These are phyloP conservation scores for Mycena capillaripes DNA, from an alignment of 768 basidiomycete species.

Conservation along the genomic window DNA sequence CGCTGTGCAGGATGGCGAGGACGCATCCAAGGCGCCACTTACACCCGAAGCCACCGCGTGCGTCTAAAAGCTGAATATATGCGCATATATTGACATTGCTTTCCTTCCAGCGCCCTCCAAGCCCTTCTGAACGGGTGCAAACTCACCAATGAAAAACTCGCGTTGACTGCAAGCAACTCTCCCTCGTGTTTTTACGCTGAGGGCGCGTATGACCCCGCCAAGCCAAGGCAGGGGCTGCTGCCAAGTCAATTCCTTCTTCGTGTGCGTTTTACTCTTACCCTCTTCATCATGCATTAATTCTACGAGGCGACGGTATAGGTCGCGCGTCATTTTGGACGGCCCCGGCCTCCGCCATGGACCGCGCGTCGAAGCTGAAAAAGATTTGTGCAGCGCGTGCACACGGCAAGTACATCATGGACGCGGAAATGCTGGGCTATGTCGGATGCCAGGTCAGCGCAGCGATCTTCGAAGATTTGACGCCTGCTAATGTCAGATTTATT, in stretches of 20 bases:
- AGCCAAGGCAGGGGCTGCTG: neutral
- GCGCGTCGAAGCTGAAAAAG: neutral
- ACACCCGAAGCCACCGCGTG: no score
- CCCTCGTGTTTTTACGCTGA: constrained; percentile 5
- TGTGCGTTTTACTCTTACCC: neutral
- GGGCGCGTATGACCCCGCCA: neutral
- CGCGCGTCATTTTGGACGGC: neutral
- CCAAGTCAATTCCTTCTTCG: neutral
- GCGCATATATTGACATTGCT: neutral
- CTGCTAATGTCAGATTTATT: neutral
- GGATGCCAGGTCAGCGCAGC: neutral
- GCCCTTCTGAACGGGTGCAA: neutral
- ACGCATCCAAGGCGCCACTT: no score
- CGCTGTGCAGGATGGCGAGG: neutral
- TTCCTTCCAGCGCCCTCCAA: neutral
- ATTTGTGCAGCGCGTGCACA: neutral
- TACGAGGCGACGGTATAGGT: neutral
- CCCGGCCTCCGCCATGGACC: neutral
- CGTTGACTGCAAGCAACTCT: neutral
- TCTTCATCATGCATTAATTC: neutral
- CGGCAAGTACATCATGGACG: neutral
- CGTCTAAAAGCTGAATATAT: neutral
- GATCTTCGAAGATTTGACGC: neutral
- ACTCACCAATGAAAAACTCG: neutral
- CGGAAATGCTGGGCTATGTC: neutral